Percentiles rank a stretch among this genome's conserved stretches.
Conservation (phyloP, 495 filamentous ascomycete species). For the Xylaria intraflava region DNA sequence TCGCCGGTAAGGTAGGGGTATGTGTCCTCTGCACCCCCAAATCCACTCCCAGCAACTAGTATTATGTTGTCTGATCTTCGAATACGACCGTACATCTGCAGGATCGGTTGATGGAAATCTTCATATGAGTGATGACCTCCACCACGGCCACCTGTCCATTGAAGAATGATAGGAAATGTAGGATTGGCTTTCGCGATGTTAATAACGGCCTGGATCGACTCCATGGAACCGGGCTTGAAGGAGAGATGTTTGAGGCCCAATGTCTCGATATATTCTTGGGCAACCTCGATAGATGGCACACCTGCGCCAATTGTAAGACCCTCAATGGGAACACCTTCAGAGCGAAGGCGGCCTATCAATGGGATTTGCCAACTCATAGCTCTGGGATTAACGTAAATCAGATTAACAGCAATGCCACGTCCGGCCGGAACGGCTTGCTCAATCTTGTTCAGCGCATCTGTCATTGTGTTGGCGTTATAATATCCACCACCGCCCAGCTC, state of each 20-base stretch:
- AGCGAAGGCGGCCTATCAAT: conserved; percentile 72
- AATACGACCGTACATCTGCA: conserved; percentile 86
- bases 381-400: conserved; percentile 94
- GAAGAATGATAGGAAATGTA: conserved; percentile 79
- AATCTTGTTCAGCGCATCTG: conserved; percentile 80
- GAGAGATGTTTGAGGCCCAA: conserved; percentile 91
- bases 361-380: conserved; percentile 99
- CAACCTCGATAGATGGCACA: conserved; percentile 89
- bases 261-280: conserved; percentile 88
- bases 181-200: conserved; percentile 91
- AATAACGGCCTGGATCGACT: conserved; percentile 83
- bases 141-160: conserved; percentile 93
- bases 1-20: conserved; percentile 87
- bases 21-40: conserved; percentile 84
- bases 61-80: conserved; percentile 78
- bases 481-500: conserved; percentile 88
- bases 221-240: conserved; percentile 88
- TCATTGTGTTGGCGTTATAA: conserved; percentile 86
- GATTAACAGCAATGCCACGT: conserved; percentile 85
- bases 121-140: conserved; percentile 94
- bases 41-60: conserved; percentile 84
- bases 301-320: conserved; percentile 92
- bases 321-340: conserved; percentile 87
- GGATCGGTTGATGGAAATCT: conserved; percentile 87
- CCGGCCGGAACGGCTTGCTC: conserved; percentile 82